Evolutionary conservation across 2,329 filamentous ascomycete genomes (phyloP).

Genomic region (Didymella pomorum): DNA sequence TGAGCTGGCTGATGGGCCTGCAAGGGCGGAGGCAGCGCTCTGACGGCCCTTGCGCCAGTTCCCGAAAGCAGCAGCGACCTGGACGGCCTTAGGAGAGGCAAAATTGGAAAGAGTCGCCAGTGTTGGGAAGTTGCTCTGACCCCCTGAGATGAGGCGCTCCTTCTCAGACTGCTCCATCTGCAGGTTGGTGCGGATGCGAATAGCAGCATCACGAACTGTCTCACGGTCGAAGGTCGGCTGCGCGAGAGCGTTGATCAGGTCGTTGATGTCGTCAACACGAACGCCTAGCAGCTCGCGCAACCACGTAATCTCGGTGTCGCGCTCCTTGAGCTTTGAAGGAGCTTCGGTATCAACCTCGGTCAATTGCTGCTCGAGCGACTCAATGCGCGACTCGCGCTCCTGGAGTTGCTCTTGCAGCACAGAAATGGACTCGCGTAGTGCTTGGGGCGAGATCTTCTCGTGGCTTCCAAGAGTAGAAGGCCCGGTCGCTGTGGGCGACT

Average conservation of each 20-base stretch:
- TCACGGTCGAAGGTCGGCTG: slow-evolving; percentile 78
- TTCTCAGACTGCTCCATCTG: slow-evolving; percentile 98
- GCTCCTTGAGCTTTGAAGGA: slow-evolving; percentile 83
- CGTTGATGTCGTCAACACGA: slow-evolving; percentile 87
- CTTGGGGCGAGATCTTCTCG: slow-evolving; percentile 92
- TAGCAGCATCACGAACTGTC: slow-evolving; percentile 85
- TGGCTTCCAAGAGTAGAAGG: slow-evolving; percentile 58
- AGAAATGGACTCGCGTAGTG: slow-evolving; percentile 92
- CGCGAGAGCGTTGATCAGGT: slow-evolving; percentile 83
- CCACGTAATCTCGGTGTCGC: slow-evolving; percentile 94
- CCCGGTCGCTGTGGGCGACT: slow-evolving; percentile 56
- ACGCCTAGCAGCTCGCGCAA: slow-evolving; percentile 91
- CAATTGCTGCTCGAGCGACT: slow-evolving; percentile 79
- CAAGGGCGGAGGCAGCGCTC: slow-evolving; percentile 57
- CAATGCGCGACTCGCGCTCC: slow-evolving; percentile 88
- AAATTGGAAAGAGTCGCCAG: slow-evolving; percentile 79
- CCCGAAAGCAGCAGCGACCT: slow-evolving; percentile 96
- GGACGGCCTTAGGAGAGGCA: slow-evolving; percentile 82
- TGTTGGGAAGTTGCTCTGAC: slow-evolving; percentile 69
- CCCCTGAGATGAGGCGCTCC: slow-evolving; percentile 78
- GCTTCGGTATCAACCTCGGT: slow-evolving; percentile 77
- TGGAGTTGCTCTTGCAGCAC: slow-evolving; percentile 97
- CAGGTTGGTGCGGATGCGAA: slow-evolving; percentile 89
- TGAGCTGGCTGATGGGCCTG: slow-evolving; percentile 39
- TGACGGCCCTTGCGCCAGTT: slow-evolving; percentile 81